Percentiles rank a stretch among this genome's conserved stretches.
Conservation (phyloP, 768 basidiomycete genomes). For the Trametes maxima region DNA sequence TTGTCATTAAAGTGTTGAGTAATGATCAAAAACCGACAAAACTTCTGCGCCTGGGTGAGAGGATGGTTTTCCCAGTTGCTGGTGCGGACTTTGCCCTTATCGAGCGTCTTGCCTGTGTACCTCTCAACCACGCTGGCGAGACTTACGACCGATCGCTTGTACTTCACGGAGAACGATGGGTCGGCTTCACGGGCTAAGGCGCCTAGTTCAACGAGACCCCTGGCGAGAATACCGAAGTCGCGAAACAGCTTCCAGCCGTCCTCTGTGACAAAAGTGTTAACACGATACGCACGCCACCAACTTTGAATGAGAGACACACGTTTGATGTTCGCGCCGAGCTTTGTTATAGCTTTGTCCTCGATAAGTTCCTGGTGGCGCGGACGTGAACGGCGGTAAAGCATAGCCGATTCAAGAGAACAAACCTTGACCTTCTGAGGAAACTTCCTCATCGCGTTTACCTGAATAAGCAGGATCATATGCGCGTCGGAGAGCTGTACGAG, state of each 20-base stretch:
- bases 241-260: constrained; percentile 51
- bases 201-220: constrained; percentile 49
- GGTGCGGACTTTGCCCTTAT: constrained; percentile 48
- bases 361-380: constrained; percentile 43
- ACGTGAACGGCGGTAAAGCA: neutral
- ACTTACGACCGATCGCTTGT: constrained; percentile 44
- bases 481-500: constrained; percentile 50
- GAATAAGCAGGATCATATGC: constrained; percentile 47
- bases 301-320: constrained; percentile 35
- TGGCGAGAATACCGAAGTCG: constrained; percentile 47
- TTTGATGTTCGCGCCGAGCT: constrained; percentile 51
- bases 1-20: neutral
- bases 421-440: constrained; percentile 48
- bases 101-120: constrained; percentile 42
- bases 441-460: constrained; percentile 50
- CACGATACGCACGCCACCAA: neutral
- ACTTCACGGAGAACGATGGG: constrained; percentile 33
- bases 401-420: neutral
- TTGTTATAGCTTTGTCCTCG: constrained; percentile 42
- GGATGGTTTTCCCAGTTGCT: constrained; percentile 47
- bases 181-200: constrained; percentile 46
- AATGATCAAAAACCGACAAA: constrained; percentile 27
- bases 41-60: constrained; percentile 39
- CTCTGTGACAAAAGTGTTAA: constrained; percentile 31
- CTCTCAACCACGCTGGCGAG: constrained; percentile 46